Evolutionary conservation across 768 basidiomycete genomes (phyloP), one percentile per base, ranked within the genome.

Genomic region (Lactarius tabidus): DNA sequence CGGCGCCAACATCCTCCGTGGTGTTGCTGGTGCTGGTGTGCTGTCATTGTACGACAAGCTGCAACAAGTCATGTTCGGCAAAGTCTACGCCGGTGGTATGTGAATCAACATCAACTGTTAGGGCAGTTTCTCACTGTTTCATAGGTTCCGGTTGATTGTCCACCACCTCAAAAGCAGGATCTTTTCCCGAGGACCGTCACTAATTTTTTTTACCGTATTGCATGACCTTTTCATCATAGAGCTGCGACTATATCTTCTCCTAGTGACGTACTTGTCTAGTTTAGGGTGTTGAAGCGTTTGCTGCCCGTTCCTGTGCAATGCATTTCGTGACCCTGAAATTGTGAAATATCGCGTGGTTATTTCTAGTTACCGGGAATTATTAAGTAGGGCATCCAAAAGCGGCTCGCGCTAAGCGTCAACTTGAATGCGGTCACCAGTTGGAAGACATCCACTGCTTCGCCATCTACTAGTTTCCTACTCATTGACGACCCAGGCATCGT

Each of bases 11-110:
- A 83, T 79, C 70, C 93, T 98, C 73, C 95, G 96, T 88, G 96
- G 96, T 86, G 94, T 99, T 76, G 96, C 97, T 77, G 97, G 97
- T 83, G 96, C 96, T 78, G 96, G 96, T 93, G 97, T 98, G 73
- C 80, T 99, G 76, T 98, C 97, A 59, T 82, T 98, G 68, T 98
- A 98, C 81, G 97, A 98, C 88, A 96, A 98, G 83, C 87, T 97
- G 75, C 96, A 98, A 79, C 84, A 93, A 77, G 78, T 93, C 72
- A 79, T 95, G 85, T 98, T 98, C 81, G 95, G 95, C 87, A 97
- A 96, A 86, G 95, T 98, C 79, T 98, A 98, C 91, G 89, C 94
- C 71, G 95, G 93, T 82, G 93, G 91, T 88, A 77, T 67, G 81
- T 77, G 26, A 41, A n/a, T 29, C 48, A n/a, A 12, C 60, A 20